Conservation (phyloP, 2,329 filamentous ascomycete species). For the Pseudohalonectria lignicola region DNA sequence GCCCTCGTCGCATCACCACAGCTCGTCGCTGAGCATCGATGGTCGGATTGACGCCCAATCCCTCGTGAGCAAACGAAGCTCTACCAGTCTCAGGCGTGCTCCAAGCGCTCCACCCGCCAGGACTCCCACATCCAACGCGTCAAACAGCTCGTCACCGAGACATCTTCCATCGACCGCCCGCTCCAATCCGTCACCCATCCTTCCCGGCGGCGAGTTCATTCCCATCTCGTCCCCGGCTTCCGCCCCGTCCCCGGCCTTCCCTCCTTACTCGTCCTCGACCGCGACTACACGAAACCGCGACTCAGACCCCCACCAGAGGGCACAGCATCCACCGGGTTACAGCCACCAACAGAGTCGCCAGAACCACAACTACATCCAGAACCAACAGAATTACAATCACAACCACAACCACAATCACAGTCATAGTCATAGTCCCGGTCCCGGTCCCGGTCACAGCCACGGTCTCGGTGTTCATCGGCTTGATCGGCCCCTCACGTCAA, state of each 20-base stretch:
- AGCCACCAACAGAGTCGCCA: neutral
- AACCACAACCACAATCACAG: constrained; percentile 6
- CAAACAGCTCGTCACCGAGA: constrained; percentile 36
- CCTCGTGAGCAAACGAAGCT: constrained; percentile 52
- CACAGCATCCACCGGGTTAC: neutral
- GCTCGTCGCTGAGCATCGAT: constrained; percentile 39
- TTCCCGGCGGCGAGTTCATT: constrained; percentile 32
- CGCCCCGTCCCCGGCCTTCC: constrained; percentile 3
- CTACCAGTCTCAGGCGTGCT: constrained; percentile 48
- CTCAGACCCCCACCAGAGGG: constrained; percentile 13
- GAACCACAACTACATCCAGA: constrained; percentile 5
- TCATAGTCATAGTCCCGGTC: no score
- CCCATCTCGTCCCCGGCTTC: constrained; percentile 7
- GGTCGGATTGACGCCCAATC: constrained; percentile 43
- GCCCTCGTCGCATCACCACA: constrained; percentile 35
- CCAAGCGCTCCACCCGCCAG: constrained; percentile 46
- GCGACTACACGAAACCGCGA: constrained; percentile 8
- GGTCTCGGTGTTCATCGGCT: constrained; percentile 11
- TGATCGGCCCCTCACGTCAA: constrained; percentile 28
- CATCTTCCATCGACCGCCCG: constrained; percentile 26
- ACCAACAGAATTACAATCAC: constrained; percentile 14
- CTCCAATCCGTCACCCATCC: constrained; percentile 34
- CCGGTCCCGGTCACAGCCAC: no score
- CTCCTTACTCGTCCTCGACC: constrained; percentile 2
- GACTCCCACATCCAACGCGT: constrained; percentile 34